Evolutionary conservation across 106 monocot species (phyloP), one percentile per base, ranked within the genome.

Genomic region (Platanthera guangdongensis): DNA sequence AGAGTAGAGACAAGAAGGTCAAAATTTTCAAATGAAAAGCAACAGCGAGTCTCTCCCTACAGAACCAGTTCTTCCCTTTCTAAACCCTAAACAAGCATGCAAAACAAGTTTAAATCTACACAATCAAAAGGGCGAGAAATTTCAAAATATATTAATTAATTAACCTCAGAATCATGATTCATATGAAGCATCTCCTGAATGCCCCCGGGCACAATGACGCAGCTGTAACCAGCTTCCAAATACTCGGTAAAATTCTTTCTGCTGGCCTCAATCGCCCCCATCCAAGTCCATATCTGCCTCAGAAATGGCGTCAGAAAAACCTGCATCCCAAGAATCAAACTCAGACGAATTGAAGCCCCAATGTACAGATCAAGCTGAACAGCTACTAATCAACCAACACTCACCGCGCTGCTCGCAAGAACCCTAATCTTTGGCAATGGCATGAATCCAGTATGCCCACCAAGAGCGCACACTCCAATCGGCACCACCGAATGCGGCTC

Each of bases 391-490:
- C 16, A 1, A 19, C 19, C 10, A 64, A 64, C 77, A 13, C 83
- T 59, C 69, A 86, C 86, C 67, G 86, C 86, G 74, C 77, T 83
- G 74, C 86, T 86, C 2, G 83, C 83, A n/a, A 86, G 86, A 59
- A 83, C 83, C 72, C 83, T 87, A 46, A 83, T 81, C 80, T 87
- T 87, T 46, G 77, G 73, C 73, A 87, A 49, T 50, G 83, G 80
- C 83, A 87, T 87, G 50, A 87, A 83, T 46, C 86, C 83, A 7
- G 78, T 87, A 47, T 52, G 70, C 53, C 64, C 75, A 9, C 72
- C 74, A 22, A 83, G 71, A 16, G 71, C 75, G 50, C 54, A 57
- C 5, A 83, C 74, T 1, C 86, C 86, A 65, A 83, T 83, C 5
- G 86, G 80, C 25, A 87, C 22, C 16, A 74, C 25, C 4, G 63